Percentiles rank a stretch among this genome's conserved stretches.
Conservation (phyloP, 2,329 filamentous ascomycete species). For the Ophiocordyceps sinensis region DNA sequence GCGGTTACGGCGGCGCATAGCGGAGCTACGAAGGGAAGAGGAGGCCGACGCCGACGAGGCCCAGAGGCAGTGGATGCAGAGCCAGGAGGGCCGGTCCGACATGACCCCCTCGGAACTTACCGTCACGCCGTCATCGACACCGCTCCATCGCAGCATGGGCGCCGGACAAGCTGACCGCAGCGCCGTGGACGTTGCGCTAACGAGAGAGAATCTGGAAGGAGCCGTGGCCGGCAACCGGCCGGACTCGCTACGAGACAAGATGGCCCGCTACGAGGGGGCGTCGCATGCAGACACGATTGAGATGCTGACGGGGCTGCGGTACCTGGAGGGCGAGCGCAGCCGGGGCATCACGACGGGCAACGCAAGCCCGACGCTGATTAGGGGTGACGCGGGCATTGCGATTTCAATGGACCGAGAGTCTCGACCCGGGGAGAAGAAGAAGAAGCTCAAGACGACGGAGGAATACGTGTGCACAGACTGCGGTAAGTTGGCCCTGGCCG, state of each 20-base stretch:
- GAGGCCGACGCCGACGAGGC: slow-evolving; percentile 61
- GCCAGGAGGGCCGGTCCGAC: slow-evolving; percentile 41
- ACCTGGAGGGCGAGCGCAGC: slow-evolving; percentile 77
- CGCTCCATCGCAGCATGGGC: slow-evolving; percentile 16
- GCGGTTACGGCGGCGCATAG: slow-evolving; percentile 67
- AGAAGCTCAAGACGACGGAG: slow-evolving; percentile 68
- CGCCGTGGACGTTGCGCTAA: slow-evolving; percentile 53
- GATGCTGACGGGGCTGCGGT: slow-evolving; percentile 79
- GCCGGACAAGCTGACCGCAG: slow-evolving; percentile 41
- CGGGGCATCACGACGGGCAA: slow-evolving; percentile 79
- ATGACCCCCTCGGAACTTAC: slow-evolving; percentile 34
- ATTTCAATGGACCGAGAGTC: slow-evolving; percentile 69
- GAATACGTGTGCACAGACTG: slow-evolving; percentile 96
- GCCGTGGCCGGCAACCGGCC: slow-evolving; percentile 48
- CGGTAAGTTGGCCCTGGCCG: slow-evolving; percentile 30
- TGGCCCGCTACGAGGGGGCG: slow-evolving; percentile 64
- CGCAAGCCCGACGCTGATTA: slow-evolving; percentile 64
- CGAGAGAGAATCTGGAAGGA: slow-evolving; percentile 67
- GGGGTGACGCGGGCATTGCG: slow-evolving; percentile 74
- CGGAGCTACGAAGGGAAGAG: slow-evolving; percentile 74
- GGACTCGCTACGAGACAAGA: slow-evolving; percentile 72
- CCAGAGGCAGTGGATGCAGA: slow-evolving; percentile 44
- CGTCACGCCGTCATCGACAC: slow-evolving; percentile 17
- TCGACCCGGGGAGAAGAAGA: slow-evolving; percentile 64
- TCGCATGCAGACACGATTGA: slow-evolving; percentile 80